phyloP scores from a whole-genome alignment of 2,329 filamentous ascomycete species.

The Pleomassaria siparia region DNA sequence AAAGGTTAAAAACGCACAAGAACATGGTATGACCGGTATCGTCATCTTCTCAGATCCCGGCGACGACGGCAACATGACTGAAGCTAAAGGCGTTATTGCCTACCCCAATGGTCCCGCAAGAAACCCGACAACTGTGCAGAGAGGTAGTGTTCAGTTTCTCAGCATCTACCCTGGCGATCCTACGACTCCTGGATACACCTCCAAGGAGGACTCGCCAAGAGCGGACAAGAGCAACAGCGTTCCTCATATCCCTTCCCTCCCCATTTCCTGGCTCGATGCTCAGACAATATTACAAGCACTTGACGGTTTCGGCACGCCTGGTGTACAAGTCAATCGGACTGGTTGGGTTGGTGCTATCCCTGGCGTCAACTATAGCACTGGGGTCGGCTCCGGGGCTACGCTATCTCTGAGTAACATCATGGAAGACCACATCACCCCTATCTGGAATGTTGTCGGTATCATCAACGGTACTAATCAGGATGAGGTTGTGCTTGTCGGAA shows the following conservation, averaged over 20 bases:
- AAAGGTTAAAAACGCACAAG: conserved; percentile 47
- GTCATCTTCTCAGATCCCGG: conserved; percentile 46
- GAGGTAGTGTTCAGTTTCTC: conserved; percentile 61
- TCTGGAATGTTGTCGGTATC: conserved; percentile 75
- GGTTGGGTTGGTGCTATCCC: conserved; percentile 41
- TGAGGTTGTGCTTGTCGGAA: conserved; percentile 57
- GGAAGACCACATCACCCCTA: conserved; percentile 75
- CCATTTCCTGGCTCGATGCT: conserved; percentile 81
- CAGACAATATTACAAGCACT: conserved; percentile 78
- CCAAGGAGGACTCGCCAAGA: conserved; percentile 75
- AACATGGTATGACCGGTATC: conserved; percentile 44
- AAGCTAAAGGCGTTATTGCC: conserved; percentile 48
- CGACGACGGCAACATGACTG: conserved; percentile 52
- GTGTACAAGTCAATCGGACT: conserved; percentile 42
- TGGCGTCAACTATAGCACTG: conserved; percentile 38
- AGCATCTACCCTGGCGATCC: conserved; percentile 52
- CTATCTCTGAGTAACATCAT: conserved; percentile 65
- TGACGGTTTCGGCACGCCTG: conserved; percentile 75
- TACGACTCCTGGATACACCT: conserved; percentile 66
- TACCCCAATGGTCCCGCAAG: conserved; percentile 48
- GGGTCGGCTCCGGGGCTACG: conserved; percentile 55
- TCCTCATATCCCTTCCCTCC: conserved; percentile 80
- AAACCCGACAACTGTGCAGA: conserved; percentile 50
- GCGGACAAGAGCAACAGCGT: conserved; percentile 64
- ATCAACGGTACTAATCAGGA: conserved; percentile 65